Evolutionary conservation across 2,329 filamentous ascomycete genomes (phyloP), one percentile per base, ranked within the genome.

Genomic region (Chalaropsis thielavioides): DNA sequence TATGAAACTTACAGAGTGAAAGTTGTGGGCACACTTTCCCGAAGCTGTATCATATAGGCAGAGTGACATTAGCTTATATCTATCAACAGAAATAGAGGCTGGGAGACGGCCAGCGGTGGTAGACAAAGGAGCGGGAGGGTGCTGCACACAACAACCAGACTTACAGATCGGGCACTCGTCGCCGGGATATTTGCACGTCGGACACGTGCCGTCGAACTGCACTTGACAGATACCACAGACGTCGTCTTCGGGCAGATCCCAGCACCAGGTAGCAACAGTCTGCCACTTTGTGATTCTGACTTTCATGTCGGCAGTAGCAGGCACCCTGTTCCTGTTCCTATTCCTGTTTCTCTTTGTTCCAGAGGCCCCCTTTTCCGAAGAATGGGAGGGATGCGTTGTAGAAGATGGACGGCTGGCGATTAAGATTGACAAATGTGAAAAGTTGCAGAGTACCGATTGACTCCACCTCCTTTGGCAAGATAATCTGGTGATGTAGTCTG

Each of bases 191-290:
- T 95, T 96, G 85, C 94, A 99, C 64, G 91, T 95, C 59, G 94
- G 92, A 78, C 94, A 99, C 31, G 94, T 97, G 67, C 92, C 92
- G 74, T 99, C 94, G 73, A 97, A 99, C 72, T 96, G 89, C 68
- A 95, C 92, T 73, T 95, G 92, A 76, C 94, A 99, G 77, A 99
- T 99, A 71, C 94, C 94, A 71, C 94, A 99, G 68, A 97, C 92
- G 74, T 99, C 92, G 77, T 96, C 92, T 71, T 96, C 91, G 27
- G 92, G 91, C 72, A 97, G 89, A 74, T 97, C 90, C 94, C 94
- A 99, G 69, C 90, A 86, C 94, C 94, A 99, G 64, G 91, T 92
- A 19, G 94, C 94, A 68, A 99, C 90, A 3, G 91, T 89, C 72
- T 94, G 88, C 90, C 92, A 97, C 73, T 90, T 84, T 72, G 87